Evolutionary conservation across 345 rosid species (phyloP).

Genomic region (Acer campestre): DNA sequence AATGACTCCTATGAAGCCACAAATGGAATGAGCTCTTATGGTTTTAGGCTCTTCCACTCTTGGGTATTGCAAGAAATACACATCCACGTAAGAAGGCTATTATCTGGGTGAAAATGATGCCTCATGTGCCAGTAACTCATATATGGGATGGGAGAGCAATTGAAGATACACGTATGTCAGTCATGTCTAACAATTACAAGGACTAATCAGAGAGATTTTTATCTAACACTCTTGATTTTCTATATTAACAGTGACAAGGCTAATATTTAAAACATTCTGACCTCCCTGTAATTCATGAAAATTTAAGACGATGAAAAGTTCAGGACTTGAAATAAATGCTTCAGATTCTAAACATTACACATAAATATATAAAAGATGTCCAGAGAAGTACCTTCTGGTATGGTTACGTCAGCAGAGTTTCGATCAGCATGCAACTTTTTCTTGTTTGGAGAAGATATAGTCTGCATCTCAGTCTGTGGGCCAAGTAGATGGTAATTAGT

Average conservation of each 20-base stretch:
- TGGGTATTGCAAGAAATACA: background rate
- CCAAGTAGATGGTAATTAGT: conserved; percentile 34
- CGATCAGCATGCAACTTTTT: conserved; percentile 41
- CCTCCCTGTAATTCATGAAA: background rate
- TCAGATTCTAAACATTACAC: conserved; percentile 2
- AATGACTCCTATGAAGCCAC: background rate
- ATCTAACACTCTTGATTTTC: background rate
- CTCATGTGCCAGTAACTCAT: background rate
- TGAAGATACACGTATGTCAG: background rate
- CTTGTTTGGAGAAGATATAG: conserved; percentile 40
- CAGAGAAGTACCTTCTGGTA: conserved; percentile 40
- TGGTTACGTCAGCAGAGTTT: conserved; percentile 38
- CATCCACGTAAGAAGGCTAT: background rate
- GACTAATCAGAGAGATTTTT: background rate
- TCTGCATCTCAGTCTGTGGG: conserved; percentile 41
- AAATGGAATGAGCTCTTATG: background rate
- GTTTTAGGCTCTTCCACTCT: background rate
- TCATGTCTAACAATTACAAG: background rate
- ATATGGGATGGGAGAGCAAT: background rate
- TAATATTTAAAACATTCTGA: background rate
- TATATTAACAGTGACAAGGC: background rate
- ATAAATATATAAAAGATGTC: background rate
- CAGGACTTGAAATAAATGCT: background rate
- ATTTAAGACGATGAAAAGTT: background rate
- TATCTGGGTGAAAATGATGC: background rate